Evolutionary conservation across 2,329 filamentous ascomycete genomes (phyloP).

Genomic region (Thermomyces lanuginosus): DNA sequence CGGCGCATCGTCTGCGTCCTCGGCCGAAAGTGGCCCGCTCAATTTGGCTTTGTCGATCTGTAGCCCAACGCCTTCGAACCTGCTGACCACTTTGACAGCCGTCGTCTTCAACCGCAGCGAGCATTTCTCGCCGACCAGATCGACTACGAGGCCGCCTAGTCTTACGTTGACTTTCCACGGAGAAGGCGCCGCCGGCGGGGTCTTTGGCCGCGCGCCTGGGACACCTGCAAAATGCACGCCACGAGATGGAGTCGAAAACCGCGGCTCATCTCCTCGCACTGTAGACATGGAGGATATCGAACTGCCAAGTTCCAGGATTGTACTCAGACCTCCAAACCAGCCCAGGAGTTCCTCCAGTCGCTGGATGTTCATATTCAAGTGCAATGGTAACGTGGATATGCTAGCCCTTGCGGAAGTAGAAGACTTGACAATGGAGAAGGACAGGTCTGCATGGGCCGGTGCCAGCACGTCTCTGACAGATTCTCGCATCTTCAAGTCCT

Average conservation of each 20-base stretch:
- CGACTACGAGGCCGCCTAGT: conserved; percentile 58
- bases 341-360: conserved; percentile 71
- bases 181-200: conserved; percentile 16
- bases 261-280: conserved; percentile 19
- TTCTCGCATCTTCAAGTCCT: conserved; percentile 30
- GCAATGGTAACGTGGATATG: conserved; percentile 59
- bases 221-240: conserved; percentile 41
- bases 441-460: conserved; percentile 23
- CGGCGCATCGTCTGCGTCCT: conserved; percentile 34
- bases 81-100: conserved; percentile 63
- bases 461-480: conserved; percentile 27
- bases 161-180: conserved; percentile 55
- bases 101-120: conserved; percentile 59
- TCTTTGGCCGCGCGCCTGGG: conserved; percentile 6
- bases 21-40: conserved; percentile 49
- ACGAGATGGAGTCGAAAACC: conserved; percentile 19
- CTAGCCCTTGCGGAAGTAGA: conserved; percentile 32
- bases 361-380: conserved; percentile 60
- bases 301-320: conserved; percentile 71
- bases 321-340: conserved; percentile 82
- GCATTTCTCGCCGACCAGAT: conserved; percentile 63
- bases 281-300: conserved; percentile 65
- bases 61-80: conserved; percentile 54
- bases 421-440: conserved; percentile 19
- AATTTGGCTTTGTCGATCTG: conserved; percentile 62